Evolutionary conservation across 129 eudicot genomes (phyloP).

Genomic region (Arctium minus): DNA sequence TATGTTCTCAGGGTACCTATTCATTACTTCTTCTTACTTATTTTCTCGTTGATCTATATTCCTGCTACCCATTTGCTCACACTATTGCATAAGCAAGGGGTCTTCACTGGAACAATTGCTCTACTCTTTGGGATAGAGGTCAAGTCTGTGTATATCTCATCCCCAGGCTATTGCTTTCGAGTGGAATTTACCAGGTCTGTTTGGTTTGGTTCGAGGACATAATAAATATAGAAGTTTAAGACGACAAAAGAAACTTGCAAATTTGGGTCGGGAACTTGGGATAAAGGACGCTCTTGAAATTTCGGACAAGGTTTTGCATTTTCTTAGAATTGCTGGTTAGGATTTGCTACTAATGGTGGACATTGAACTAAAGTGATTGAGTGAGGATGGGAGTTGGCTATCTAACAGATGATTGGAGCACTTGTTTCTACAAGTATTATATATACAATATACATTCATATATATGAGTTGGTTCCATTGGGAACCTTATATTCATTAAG

Average conservation of each 20-base stretch:
- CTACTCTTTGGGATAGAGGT: neutral
- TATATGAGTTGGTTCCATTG: too few relatives aligned
- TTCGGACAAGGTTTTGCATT: neutral
- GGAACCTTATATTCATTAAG: too few relatives aligned
- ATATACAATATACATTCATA: too few relatives aligned
- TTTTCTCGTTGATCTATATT: neutral
- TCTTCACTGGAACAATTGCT: neutral
- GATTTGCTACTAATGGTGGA: too few relatives aligned
- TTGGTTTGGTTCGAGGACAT: neutral
- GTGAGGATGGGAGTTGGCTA: too few relatives aligned
- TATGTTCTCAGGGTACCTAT: too few relatives aligned
- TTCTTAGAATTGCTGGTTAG: neutral
- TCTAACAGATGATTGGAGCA: too few relatives aligned
- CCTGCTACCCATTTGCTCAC: neutral
- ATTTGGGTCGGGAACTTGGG: neutral
- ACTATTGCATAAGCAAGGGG: neutral
- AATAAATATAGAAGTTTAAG: too few relatives aligned
- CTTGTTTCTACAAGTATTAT: too few relatives aligned
- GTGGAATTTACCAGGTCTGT: neutral
- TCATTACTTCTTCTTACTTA: too few relatives aligned
- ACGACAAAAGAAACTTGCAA: neutral
- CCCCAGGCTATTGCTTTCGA: neutral
- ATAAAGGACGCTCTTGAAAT: neutral
- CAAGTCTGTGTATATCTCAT: too few relatives aligned
- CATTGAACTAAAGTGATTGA: too few relatives aligned